phyloP scores from a whole-genome alignment of 192 early-diverging fungal genomes.

The Gonapodya sp. region DNA sequence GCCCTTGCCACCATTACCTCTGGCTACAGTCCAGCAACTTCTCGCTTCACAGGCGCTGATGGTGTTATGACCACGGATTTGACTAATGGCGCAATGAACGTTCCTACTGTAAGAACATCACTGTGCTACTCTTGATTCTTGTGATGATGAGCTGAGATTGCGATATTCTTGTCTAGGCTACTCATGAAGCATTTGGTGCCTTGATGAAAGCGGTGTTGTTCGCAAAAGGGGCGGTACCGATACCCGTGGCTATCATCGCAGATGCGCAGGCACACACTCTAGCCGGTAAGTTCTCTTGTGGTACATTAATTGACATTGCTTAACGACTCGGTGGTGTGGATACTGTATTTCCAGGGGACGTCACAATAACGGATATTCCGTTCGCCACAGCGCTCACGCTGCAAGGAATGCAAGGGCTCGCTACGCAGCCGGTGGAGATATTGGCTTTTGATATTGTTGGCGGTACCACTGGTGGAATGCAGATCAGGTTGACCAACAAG shows the following conservation, averaged over 20 bases:
- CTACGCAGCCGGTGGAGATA: slow-evolving; percentile 15
- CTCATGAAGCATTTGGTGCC: background rate
- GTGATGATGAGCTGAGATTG: background rate
- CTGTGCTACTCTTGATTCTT: background rate
- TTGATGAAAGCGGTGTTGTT: slow-evolving; percentile 32
- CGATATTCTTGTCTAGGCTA: background rate
- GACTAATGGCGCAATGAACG: slow-evolving; percentile 22
- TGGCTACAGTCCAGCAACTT: background rate
- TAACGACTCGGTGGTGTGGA: slow-evolving; percentile 31
- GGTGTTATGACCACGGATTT: slow-evolving; percentile 17
- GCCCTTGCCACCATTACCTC: background rate
- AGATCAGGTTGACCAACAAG: background rate
- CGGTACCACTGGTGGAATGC: background rate
- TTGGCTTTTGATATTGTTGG: background rate
- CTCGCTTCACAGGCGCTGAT: slow-evolving; percentile 11
- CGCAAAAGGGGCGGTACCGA: slow-evolving; percentile 36
- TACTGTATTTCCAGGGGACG: slow-evolving; percentile 39
- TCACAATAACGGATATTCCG: slow-evolving; percentile 39
- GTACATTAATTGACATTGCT: background rate
- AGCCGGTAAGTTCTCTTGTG: slow-evolving; percentile 20
- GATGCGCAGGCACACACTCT: slow-evolving; percentile 31
- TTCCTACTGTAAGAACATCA: background rate
- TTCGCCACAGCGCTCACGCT: slow-evolving; percentile 40
- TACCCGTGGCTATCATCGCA: slow-evolving; percentile 36
- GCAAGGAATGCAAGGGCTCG: slow-evolving; percentile 46